These are phyloP conservation scores for Cyberlindnera samutprakarnensis DNA, from an alignment of 805 yeast genomes.

Conservation along the genomic window DNA sequence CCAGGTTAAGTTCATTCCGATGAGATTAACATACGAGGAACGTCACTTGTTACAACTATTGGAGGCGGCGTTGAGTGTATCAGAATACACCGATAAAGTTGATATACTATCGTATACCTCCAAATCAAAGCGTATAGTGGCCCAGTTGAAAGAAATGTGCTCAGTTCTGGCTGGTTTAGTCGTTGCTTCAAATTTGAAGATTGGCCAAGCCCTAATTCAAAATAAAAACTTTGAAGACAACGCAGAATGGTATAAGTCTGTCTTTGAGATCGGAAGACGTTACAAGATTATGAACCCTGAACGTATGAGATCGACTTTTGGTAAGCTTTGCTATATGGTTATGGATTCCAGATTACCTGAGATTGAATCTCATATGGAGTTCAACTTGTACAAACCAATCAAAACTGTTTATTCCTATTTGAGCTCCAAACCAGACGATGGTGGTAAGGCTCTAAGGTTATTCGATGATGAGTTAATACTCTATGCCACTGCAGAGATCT, in stretches of 20 bases:
- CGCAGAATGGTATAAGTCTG: constrained; percentile 61
- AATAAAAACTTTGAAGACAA: constrained; percentile 63
- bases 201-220: constrained; percentile 56
- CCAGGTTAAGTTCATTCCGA: constrained; percentile 52
- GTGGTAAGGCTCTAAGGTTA: constrained; percentile 30
- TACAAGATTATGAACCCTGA: constrained; percentile 84
- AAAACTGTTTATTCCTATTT: constrained; percentile 49
- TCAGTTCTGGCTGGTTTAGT: constrained; percentile 73
- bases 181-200: constrained; percentile 67
- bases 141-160: constrained; percentile 68
- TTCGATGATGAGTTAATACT: constrained; percentile 52
- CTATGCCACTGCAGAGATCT: constrained; percentile 61
- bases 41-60: constrained; percentile 57
- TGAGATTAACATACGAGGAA: constrained; percentile 61
- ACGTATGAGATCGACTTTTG: constrained; percentile 69
- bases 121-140: constrained; percentile 62
- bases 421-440: constrained; percentile 30
- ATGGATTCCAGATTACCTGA: constrained; percentile 79
- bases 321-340: constrained; percentile 74
- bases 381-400: constrained; percentile 67
- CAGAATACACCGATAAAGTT: constrained; percentile 74
- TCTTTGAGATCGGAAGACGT: constrained; percentile 74
- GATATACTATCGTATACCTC: constrained; percentile 63
- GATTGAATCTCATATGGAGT: constrained; percentile 62
- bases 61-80: constrained; percentile 72